Percentiles rank a stretch among this genome's conserved stretches.
Evolutionary conservation across 106 monocot species (phyloP).

Genomic region (Dioscorea alata): DNA sequence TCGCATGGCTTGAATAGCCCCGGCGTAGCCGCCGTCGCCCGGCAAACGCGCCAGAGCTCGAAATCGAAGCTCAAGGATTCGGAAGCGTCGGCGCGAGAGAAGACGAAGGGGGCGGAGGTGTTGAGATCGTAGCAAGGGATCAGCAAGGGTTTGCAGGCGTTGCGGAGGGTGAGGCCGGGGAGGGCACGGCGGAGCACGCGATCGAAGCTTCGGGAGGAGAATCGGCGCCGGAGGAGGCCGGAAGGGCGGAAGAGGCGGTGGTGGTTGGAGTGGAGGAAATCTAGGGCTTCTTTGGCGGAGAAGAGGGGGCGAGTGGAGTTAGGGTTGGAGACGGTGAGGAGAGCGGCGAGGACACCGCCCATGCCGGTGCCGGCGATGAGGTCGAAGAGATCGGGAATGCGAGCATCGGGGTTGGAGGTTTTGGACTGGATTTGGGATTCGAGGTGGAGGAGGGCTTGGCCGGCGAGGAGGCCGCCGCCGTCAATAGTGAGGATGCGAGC

Average conservation of each 20-base stretch:
- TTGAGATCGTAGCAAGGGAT: constrained; percentile 41
- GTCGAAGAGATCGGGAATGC: constrained; percentile 32
- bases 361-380: constrained; percentile 35
- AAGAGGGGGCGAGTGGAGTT: constrained; percentile 9
- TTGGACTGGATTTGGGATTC: constrained; percentile 11
- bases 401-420: constrained; percentile 16
- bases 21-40: constrained; percentile 20
- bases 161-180: constrained; percentile 10
- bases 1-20: constrained; percentile 18
- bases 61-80: constrained; percentile 26
- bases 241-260: constrained; percentile 7
- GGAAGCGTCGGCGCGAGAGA: constrained; percentile 33
- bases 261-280: constrained; percentile 4
- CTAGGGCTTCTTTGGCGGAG: constrained; percentile 21
- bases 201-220: constrained; percentile 23
- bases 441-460: constrained; percentile 18
- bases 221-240: constrained; percentile 8
- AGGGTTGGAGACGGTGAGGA: constrained; percentile 13
- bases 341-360: constrained; percentile 32
- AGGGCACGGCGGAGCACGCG: constrained; percentile 2
- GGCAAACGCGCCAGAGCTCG: constrained; percentile 28
- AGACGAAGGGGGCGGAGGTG: constrained; percentile 28
- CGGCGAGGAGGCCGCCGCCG: constrained; percentile 22
- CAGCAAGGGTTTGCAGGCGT: constrained; percentile 20
- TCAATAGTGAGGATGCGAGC: constrained; percentile 28